Evolutionary conservation across 306 rosid species (phyloP).

Genomic region (Pterocarpus santalinus): DNA sequence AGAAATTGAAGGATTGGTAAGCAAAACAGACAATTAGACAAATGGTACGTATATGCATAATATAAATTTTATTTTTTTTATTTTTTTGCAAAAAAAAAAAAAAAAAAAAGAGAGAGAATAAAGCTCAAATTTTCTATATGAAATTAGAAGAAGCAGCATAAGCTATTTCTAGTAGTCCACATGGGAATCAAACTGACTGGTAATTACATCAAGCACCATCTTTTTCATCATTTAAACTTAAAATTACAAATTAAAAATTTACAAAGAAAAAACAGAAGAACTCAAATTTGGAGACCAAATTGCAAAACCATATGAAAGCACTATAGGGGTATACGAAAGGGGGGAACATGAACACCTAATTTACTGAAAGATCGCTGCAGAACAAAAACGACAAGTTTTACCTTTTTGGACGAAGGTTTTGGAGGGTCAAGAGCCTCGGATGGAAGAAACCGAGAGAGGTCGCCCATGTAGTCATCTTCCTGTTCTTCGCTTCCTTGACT

Average conservation of each 20-base stretch:
- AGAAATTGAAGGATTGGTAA: background rate
- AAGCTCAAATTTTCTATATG: background rate
- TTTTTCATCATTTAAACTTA: background rate
- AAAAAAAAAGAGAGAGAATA: too few relatives aligned
- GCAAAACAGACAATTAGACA: background rate
- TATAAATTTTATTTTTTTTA: background rate
- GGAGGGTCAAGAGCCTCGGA: slow-evolving; percentile 53
- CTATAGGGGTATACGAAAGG: background rate
- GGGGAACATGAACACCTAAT: slow-evolving; percentile 1
- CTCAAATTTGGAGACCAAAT: slow-evolving; percentile 6
- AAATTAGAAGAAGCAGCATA: background rate
- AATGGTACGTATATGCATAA: background rate
- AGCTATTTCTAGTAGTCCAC: background rate
- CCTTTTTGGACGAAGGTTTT: slow-evolving; percentile 57
- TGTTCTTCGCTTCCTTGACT: slow-evolving; percentile 48
- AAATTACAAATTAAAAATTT: background rate
- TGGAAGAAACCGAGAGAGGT: slow-evolving; percentile 77
- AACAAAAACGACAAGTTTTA: slow-evolving; percentile 21
- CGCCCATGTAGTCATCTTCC: slow-evolving; percentile 83
- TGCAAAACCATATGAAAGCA: background rate
- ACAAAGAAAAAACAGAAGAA: background rate
- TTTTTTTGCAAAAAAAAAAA: too few relatives aligned
- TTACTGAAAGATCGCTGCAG: background rate
- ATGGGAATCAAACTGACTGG: background rate
- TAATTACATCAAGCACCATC: background rate